Evolutionary conservation across 2,329 filamentous ascomycete species (phyloP), one percentile per base, ranked within the genome.

Genomic region (Simplicillium aogashimaense): DNA sequence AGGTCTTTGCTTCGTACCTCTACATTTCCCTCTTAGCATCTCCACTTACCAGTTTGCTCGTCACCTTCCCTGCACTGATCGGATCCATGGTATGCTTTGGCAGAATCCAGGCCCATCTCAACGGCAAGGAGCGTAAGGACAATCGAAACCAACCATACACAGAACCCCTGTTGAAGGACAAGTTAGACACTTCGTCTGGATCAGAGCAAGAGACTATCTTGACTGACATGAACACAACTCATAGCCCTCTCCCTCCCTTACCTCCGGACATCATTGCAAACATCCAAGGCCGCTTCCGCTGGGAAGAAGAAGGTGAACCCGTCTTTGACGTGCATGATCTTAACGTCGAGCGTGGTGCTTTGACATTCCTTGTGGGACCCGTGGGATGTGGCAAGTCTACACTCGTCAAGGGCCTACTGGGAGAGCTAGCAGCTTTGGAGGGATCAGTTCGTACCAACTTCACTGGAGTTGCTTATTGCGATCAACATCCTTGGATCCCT

Each of bases 301-400:
- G 50, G 43, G 39, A 17, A 9, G 20, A 41, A 39, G 9, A 43
- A 45, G 12, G 16, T 25, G 13, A 36, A 38, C 3, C 39, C 45
- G 4, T 34, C 42, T 3, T 25, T 9, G 20, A 25, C 9, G 20
- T 25, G 9, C 37, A 20, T 1, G 38, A 18, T 16, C 43, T 36
- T 37, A 39, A 15, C 12, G 37, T 41, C 18, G 15, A 34, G 12
- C 20, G 20, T 14, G 42, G 33, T 16, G 31, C 37, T 18, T 41
- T 56, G 20, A 53, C 49, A 7, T 39, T 57, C 9, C 40, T 59
- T 12, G 34, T 55, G 3, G 57, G 56, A 0, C 54, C 54, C 0
- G 53, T 60, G 2, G 57, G 54, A 0, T 57, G 48, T 17, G 57
- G 58, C 14, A 61, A 59, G 39, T 53, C 51, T 0, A 51, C 50